A percentile compares a stretch with the other conserved stretches of the same genome.
Evolutionary conservation across 208 protist species (phyloP).

Genomic region (Entamoeba dispar): DNA sequence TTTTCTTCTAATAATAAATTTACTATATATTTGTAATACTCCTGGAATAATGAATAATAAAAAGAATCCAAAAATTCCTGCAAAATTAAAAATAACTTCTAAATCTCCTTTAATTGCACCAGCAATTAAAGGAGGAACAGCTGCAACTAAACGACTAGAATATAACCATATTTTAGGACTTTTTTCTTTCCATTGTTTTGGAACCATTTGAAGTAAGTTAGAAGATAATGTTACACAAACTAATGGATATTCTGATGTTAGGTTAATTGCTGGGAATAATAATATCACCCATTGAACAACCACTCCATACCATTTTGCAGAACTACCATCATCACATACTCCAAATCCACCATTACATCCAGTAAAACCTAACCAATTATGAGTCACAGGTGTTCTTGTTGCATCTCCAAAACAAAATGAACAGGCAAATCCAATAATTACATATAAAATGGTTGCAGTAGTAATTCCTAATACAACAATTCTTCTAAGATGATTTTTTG

Average conservation of each 20-base stretch:
- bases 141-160: neutral
- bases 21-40: neutral
- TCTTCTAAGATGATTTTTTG: neutral
- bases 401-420: neutral
- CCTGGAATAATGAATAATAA: neutral
- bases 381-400: neutral
- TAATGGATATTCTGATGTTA: neutral
- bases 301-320: neutral
- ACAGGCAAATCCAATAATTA: neutral
- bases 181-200: neutral
- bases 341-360: neutral
- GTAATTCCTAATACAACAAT: neutral
- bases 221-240: neutral
- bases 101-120: neutral
- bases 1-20: too few species aligned
- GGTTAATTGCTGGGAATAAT: neutral
- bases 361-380: neutral
- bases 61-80: neutral
- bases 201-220: neutral
- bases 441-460: neutral
- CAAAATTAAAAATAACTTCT: neutral
- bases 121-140: neutral
- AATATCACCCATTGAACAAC: neutral
- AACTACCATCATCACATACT: neutral
- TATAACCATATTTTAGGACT: neutral